Evolutionary conservation across 2,329 filamentous ascomycete genomes (phyloP), one percentile per base, ranked within the genome.

Genomic region (Cladosporium sp.): DNA sequence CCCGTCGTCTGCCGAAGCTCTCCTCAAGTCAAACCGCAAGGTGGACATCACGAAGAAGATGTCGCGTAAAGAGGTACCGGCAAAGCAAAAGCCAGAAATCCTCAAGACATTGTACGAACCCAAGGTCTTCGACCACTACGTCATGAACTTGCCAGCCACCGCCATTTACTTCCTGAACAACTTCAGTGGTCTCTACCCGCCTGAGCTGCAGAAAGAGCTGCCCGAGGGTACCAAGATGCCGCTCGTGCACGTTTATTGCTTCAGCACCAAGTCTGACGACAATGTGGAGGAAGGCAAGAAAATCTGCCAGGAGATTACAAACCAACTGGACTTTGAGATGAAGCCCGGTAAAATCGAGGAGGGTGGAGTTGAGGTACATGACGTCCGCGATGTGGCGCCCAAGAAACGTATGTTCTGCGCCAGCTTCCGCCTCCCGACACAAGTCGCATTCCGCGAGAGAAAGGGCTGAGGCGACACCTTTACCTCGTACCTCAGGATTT

Each of bases 351-450:
- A 52, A 22, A 59, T 63, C 19, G 60, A 59, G 34, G 82, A 87
- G 54, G 68, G 75, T 5, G 79, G 80, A 37, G 70, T 83, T 13
- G 68, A 74, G 31, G 75, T 85, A 5, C 73, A 73, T 53, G 80
- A 83, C 67, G 89, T 97, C 33, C 80, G 93, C 58, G 84, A 95
- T 60, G 93, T 98, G 52, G 88, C 90, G 54, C 93, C 93, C 4
- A 86, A 89, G 65, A 98, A 98, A 77, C 82, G 86, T 66, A 96
- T 96, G 91, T 97, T 92, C 70, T 97, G 93, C 69, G 92, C 89
- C 31, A 95, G 84, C 60, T 97, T 98, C 72, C 82, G 90, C 57
- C 67, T 98, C 55, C 93, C 93, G 2, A 72, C 76, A 33, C 83
- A 88, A 62, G 88, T 96, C 5, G 93, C 91, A 11, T 96, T 95